Evolutionary conservation across 768 basidiomycete genomes (phyloP).

Genomic region (Scleroderma bovista): DNA sequence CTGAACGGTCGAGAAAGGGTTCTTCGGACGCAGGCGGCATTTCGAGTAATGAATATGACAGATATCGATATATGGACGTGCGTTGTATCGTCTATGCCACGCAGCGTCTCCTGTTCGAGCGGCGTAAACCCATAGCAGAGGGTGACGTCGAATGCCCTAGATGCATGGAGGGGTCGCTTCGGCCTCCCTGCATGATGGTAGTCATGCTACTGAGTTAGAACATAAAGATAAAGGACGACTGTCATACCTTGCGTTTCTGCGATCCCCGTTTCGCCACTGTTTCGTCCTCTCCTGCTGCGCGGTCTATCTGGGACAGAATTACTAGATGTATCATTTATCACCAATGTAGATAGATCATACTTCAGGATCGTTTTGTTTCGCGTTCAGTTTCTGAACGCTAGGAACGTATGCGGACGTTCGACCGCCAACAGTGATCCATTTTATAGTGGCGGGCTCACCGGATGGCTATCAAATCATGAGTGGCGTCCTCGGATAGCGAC

Average conservation of each 20-base stretch:
- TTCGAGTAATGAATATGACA: no score
- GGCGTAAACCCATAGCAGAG: background rate
- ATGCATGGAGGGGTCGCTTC: background rate
- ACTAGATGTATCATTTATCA: background rate
- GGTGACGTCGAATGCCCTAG: background rate
- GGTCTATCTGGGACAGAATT: background rate
- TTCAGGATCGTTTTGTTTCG: background rate
- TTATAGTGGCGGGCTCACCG: conserved; percentile 65
- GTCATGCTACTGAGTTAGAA: background rate
- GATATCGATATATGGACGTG: no score
- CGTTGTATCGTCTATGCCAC: background rate
- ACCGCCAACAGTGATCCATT: conserved; percentile 71
- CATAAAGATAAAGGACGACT: background rate
- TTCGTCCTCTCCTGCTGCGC: background rate
- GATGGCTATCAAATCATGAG: conserved; percentile 43
- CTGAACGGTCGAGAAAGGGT: no score
- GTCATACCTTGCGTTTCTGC: background rate
- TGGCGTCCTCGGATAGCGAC: background rate
- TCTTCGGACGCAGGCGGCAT: no score
- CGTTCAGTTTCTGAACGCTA: conserved; percentile 45
- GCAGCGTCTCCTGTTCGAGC: conserved; percentile 8
- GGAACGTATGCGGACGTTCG: conserved; percentile 68
- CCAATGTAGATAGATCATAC: background rate
- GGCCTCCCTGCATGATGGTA: background rate
- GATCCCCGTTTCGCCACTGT: background rate